Base-by-base conservation (phyloP, 257 asterid genomes). In the Ilex asprella region DNA sequence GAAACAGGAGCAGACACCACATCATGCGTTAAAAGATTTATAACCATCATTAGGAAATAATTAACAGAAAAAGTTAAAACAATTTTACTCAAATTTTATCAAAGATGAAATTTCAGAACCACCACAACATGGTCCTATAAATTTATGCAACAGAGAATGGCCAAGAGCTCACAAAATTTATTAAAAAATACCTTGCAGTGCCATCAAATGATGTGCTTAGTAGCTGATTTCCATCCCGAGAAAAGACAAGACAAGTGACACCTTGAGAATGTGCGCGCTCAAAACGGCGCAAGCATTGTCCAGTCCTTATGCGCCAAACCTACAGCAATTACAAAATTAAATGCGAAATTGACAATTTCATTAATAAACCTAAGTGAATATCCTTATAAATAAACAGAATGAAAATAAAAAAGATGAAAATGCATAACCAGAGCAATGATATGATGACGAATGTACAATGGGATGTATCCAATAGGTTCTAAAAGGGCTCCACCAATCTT, bases 241-340 rank as follows among this genome's bases (percentile, higher is more conserved):
- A 92, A 77, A 92, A 92, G 73, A 69, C 79, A 66, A 92, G 83
- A 63, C 99, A 89, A 13, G 97, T 92, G 75, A 89, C 96, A 64
- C 97, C 99, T 77, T 86, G 89, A 47, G 94, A 79, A 81, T 92
- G 99, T 58, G 99, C 96, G 10, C 91, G 95, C 66, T 92, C 97
- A 68, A 92, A 91, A 67, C 97, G 88, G 13, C 97, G 97, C 86
- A 92, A 73, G 74, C 99, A 92, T 69, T 92, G 99, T 59, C 95
- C 97, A 71, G 91, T 92, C 71, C 97, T 85, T 70, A 89, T 85
- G 68, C 99, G 97, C 99, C 99, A 89, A 63, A 89, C 95, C 99
- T 92, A 67, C 65, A 71, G 64, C 13, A 56, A 71, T 11, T 10
- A 41, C 7, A 31, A 46, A 44, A 55, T n/a, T 15, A 7, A 4